Evolutionary conservation across 257 asterid genomes (phyloP).

Genomic region (Datura wrightii): DNA sequence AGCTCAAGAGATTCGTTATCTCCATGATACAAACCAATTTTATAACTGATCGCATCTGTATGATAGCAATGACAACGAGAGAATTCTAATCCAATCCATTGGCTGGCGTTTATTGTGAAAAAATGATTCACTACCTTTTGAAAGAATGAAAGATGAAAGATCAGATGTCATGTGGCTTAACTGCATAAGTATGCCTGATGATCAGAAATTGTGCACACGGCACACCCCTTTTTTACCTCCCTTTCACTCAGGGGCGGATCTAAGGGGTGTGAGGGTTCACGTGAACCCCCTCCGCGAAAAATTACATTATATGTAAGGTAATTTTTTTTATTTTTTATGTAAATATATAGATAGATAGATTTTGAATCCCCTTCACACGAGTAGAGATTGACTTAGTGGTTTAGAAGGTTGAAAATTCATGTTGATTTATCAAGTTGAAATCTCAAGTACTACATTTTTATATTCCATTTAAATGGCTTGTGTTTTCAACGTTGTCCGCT

Average conservation of each 20-base stretch:
- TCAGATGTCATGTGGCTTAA: not conserved
- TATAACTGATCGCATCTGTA: not conserved
- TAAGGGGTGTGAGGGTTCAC: too few species aligned
- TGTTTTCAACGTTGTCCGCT: not conserved
- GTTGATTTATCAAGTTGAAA: too few species aligned
- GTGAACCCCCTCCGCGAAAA: too few species aligned
- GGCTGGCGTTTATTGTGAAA: not conserved
- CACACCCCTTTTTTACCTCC: not conserved
- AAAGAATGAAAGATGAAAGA: not conserved
- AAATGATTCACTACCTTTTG: not conserved
- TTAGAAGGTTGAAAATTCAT: too few species aligned
- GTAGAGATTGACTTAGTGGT: too few species aligned
- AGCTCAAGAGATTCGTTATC: not conserved
- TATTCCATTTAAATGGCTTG: not conserved
- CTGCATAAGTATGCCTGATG: not conserved
- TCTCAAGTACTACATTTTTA: too few species aligned
- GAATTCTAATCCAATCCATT: constrained; percentile 16
- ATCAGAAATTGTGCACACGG: not conserved
- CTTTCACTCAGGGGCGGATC: not conserved
- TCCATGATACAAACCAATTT: constrained; percentile 2
- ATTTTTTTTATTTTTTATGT: too few species aligned
- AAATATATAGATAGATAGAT: too few species aligned
- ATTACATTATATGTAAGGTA: too few species aligned
- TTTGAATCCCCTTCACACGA: too few species aligned
- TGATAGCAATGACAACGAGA: not conserved